Conservation (phyloP, 441 rosid species). For the Geranium incanum region DNA sequence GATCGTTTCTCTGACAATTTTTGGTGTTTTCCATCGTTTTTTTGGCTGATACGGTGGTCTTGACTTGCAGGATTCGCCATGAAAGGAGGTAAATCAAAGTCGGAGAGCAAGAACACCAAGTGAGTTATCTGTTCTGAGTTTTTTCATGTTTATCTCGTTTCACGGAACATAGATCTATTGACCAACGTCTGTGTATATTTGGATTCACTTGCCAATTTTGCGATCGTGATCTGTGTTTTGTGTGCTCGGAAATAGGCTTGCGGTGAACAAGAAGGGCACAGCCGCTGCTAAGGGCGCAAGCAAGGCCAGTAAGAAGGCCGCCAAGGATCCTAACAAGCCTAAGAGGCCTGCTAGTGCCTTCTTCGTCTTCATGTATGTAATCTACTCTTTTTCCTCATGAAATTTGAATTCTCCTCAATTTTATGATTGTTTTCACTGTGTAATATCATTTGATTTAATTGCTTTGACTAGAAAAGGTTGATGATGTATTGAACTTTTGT, state of each 20-base stretch:
- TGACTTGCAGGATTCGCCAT: slow-evolving; percentile 48
- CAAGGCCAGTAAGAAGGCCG: slow-evolving; percentile 47
- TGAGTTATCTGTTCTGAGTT: slow-evolving; percentile 23
- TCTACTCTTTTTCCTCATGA: background rate
- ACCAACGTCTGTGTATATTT: background rate
- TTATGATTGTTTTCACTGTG: slow-evolving; percentile 5
- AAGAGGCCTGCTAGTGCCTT: slow-evolving; percentile 98
- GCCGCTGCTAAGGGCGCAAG: slow-evolving; percentile 34
- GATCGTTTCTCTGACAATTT: background rate
- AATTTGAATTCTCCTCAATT: background rate
- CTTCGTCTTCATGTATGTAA: slow-evolving; percentile 87
- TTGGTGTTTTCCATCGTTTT: background rate
- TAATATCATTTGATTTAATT: background rate
- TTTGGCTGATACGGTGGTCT: slow-evolving; percentile 29
- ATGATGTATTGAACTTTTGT: background rate
- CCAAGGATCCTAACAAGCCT: slow-evolving; percentile 88
- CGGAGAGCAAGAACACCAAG: slow-evolving; percentile 62
- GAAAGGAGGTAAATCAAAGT: slow-evolving; percentile 85
- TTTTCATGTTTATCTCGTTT: background rate
- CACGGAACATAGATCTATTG: slow-evolving; percentile 29
- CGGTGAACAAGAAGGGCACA: slow-evolving; percentile 61
- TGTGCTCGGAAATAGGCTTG: slow-evolving; percentile 38
- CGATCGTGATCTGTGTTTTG: slow-evolving; percentile 10
- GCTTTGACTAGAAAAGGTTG: background rate
- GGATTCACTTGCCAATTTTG: slow-evolving; percentile 2